These are phyloP conservation scores for Adansonia rubrostipa DNA, from an alignment of 441 rosid genomes.

Conservation along the genomic window DNA sequence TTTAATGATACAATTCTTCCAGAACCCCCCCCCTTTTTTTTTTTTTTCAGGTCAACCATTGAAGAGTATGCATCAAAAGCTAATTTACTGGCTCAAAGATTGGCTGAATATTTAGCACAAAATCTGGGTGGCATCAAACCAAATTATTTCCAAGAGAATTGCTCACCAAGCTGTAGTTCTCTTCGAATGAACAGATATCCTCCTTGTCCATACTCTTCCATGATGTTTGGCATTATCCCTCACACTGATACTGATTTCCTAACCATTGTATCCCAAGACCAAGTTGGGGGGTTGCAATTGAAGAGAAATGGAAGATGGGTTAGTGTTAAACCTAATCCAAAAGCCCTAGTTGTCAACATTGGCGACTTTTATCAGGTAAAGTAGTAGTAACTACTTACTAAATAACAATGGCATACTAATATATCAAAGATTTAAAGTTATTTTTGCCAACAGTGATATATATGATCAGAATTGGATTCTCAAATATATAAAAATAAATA, in stretches of 20 bases:
- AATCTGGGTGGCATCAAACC: conserved; percentile 30
- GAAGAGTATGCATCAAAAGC: conserved; percentile 38
- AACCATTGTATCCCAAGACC: conserved; percentile 57
- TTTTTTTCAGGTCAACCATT: conserved; percentile 39
- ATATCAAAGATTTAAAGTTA: neutral
- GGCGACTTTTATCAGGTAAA: conserved; percentile 70
- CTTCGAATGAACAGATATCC: conserved; percentile 65
- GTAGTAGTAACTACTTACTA: neutral
- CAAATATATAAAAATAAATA: too few relatives aligned
- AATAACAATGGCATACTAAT: neutral
- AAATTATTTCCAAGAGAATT: conserved; percentile 45
- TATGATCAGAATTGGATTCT: too few relatives aligned
- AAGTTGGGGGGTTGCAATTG: conserved; percentile 57
- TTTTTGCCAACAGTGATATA: too few relatives aligned
- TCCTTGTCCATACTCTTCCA: conserved; percentile 44
- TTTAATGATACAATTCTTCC: neutral
- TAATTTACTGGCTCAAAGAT: conserved; percentile 29
- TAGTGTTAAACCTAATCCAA: conserved; percentile 50
- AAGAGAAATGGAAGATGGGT: conserved; percentile 57
- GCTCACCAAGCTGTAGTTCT: conserved; percentile 41
- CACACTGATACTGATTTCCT: conserved; percentile 66
- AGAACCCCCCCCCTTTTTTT: neutral
- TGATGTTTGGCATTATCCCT: conserved; percentile 54
- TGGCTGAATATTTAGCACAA: conserved; percentile 38
- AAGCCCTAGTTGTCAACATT: conserved; percentile 55